These are phyloP conservation scores for Ceratocystis diversiconidia DNA, from an alignment of 2,329 filamentous ascomycete species.

Conservation along the genomic window DNA sequence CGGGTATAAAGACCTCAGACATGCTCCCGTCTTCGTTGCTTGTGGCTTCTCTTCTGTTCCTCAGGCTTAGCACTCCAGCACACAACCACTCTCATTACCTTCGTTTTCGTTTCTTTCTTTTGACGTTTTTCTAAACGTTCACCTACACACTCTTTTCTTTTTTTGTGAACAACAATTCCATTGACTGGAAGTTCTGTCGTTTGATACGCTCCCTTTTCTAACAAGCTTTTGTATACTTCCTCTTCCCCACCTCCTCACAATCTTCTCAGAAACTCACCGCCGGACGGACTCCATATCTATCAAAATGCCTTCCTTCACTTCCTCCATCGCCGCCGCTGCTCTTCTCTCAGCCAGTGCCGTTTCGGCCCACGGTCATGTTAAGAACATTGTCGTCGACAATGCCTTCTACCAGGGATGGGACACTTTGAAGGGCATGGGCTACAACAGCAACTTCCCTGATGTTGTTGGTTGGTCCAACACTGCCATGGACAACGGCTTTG, in stretches of 20 bases:
- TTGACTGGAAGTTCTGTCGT: conserved; percentile 14
- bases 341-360: conserved; percentile 20
- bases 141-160: not conserved
- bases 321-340: conserved; percentile 12
- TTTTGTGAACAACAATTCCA: not conserved
- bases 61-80: conserved; percentile 14
- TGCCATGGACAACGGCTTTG: conserved; percentile 32
- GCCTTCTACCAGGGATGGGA: conserved; percentile 25
- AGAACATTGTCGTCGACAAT: conserved; percentile 23
- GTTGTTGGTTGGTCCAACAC: conserved; percentile 25
- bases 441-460: conserved; percentile 20
- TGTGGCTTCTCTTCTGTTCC: not conserved
- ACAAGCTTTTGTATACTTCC: not conserved
- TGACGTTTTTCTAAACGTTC: not conserved
- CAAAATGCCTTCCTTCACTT: conserved; percentile 21
- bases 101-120: not conserved
- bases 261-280: conserved; percentile 19
- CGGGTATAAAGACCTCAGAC: not conserved
- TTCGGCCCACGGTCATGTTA: conserved; percentile 25
- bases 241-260: not conserved
- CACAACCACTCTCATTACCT: conserved; percentile 1
- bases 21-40: not conserved
- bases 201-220: conserved; percentile 2
- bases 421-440: conserved; percentile 21
- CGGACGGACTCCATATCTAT: not conserved